phyloP scores from a whole-genome alignment of 2,329 filamentous ascomycete genomes.

The Arthrobotrys conoides region DNA sequence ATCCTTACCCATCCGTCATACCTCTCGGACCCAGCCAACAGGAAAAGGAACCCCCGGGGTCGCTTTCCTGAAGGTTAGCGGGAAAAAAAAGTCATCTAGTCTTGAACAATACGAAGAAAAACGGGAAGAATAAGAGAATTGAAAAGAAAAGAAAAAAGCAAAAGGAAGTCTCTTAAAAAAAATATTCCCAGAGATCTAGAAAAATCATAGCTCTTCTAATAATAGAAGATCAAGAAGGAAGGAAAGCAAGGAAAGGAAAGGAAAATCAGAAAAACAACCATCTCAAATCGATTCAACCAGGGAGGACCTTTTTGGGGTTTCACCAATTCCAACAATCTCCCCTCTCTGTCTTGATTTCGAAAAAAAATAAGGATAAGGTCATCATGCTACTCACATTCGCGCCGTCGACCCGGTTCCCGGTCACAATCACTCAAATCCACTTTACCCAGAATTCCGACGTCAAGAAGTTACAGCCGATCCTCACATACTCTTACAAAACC shows the following conservation, averaged over 20 bases:
- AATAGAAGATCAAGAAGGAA: background rate
- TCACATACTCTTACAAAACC: slow-evolving; percentile 89
- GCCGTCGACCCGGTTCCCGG: slow-evolving; percentile 82
- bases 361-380: background rate
- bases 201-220: background rate
- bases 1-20: background rate
- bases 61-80: slow-evolving; percentile 42
- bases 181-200: background rate
- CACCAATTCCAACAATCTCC: slow-evolving; percentile 8
- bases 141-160: too few species aligned
- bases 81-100: background rate
- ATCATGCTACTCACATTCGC: slow-evolving; percentile 64
- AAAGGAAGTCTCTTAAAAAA: background rate
- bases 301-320: slow-evolving; percentile 16
- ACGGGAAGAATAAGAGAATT: too few species aligned
- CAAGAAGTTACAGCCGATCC: slow-evolving; percentile 80
- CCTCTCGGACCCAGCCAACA: slow-evolving; percentile 15
- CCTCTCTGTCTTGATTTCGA: slow-evolving; percentile 17
- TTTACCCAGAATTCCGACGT: slow-evolving; percentile 82
- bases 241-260: too few species aligned
- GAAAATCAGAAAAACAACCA: slow-evolving; percentile 1
- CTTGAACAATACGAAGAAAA: too few species aligned
- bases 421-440: slow-evolving; percentile 88
- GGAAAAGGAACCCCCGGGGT: slow-evolving; percentile 47
- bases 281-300: background rate